These are phyloP conservation scores for Nannochloropsis gaditana DNA, from an alignment of 108 stramenopile species.

Conservation along the genomic window DNA sequence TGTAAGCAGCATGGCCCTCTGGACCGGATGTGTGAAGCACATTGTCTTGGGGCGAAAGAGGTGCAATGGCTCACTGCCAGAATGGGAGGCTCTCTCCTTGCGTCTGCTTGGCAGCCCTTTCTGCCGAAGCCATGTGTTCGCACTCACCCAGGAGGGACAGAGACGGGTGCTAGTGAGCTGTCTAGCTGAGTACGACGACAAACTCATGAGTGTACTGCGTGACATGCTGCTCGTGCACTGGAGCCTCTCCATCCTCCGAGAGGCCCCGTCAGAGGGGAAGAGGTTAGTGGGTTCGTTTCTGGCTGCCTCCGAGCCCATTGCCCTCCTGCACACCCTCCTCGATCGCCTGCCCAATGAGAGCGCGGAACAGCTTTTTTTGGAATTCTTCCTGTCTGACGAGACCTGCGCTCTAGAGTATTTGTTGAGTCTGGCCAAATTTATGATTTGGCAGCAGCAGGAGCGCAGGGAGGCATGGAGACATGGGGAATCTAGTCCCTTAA, in stretches of 20 bases:
- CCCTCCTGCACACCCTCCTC: neutral
- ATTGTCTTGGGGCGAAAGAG: no score
- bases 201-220: neutral
- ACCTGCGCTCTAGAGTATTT: slow-evolving; percentile 2
- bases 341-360: neutral
- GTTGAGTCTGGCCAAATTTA: neutral
- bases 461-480: neutral
- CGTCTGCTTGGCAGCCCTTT: neutral
- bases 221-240: neutral
- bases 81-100: neutral
- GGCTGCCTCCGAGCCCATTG: neutral
- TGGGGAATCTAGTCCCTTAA: neutral
- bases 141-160: neutral
- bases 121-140: neutral
- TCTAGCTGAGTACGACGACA: neutral
- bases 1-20: neutral
- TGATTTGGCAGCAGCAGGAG: neutral
- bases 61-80: no score
- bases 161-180: neutral
- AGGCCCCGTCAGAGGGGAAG: neutral
- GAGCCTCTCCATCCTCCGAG: neutral
- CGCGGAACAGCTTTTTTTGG: slow-evolving; percentile 14
- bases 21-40: neutral
- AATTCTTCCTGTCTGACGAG: neutral
- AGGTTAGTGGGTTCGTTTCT: neutral